Evolutionary conservation across 352 stramenopile species (phyloP), one percentile per base, ranked within the genome.

Genomic region (Salisapilia sapeloensis): DNA sequence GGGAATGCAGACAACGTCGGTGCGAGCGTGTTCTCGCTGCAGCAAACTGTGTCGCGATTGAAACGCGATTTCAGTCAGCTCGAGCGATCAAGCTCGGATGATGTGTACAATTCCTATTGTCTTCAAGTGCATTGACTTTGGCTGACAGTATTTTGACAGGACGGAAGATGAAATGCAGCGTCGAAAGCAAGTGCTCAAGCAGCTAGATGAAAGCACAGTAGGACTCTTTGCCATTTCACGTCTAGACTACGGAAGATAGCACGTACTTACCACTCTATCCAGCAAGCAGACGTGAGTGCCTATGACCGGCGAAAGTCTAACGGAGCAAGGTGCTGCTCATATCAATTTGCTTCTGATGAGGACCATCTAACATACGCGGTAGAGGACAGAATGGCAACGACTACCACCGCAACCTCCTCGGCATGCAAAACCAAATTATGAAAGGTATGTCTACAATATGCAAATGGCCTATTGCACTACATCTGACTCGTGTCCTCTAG

Each of bases 401-500:
- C 4, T 50, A 66, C 23, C 44, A 52, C 4, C 43, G 42, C 14
- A 57, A 75, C 36, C 50, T 91, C 37, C 43, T 91, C 14, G 66
- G 59, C 29, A 84, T 91, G 60, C 75, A 91, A 40, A 91, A 84
- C 44, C 69, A 87, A 53, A 87, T 91, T 31, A 91, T 91, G 71
- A 86, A 85, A 56, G 60, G 64, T 72, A 29, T 3, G 0, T 35
- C 12, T 6, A 6, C 16, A 6, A 31, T 4, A 16, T 21, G 11
- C 18, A 22, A 2, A 16, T 37, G 5, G 38, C 7, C 13, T 28
- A 11, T 4, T 24, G 4, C 2, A 18, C n/a, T 13, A n/a, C 12
- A 2, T 38, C n/a, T 38, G 18, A n/a, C 13, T 18, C 6, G 4
- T 2, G 9, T 23, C 6, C 6, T 28, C n/a, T 30, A 80, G 75